These are phyloP conservation scores for Bryoglossum gracile DNA, from an alignment of 495 filamentous ascomycete genomes.

Conservation along the genomic window DNA sequence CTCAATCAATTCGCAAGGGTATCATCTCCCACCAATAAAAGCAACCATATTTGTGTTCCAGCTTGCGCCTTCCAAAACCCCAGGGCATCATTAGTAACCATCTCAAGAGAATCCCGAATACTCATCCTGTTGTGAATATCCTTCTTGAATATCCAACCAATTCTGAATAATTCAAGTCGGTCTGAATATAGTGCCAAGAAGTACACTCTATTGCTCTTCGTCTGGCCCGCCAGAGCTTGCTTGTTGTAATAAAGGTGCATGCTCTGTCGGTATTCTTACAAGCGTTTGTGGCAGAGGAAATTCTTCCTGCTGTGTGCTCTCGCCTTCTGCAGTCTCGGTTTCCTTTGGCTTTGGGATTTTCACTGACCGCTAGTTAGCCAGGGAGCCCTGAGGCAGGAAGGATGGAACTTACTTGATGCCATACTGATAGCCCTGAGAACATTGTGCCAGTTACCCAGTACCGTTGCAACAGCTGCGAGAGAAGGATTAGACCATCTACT, in stretches of 20 bases:
- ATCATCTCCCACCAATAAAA: too few relatives aligned
- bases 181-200: too few relatives aligned
- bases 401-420: constrained; percentile 70
- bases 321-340: constrained; percentile 32
- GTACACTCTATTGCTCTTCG: constrained; percentile 11
- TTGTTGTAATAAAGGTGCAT: constrained; percentile 50
- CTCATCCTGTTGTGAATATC: too few relatives aligned
- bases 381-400: not conserved
- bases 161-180: too few relatives aligned
- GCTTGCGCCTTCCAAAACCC: too few relatives aligned
- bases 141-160: too few relatives aligned
- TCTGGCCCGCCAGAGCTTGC: constrained; percentile 11
- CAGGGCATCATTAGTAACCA: too few relatives aligned
- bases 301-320: constrained; percentile 30
- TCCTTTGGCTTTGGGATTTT: constrained; percentile 56
- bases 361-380: constrained; percentile 29
- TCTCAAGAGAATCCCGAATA: too few relatives aligned
- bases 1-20: too few relatives aligned
- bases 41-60: too few relatives aligned
- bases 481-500: not conserved
- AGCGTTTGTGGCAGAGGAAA: constrained; percentile 66
- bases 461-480: constrained; percentile 72
- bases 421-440: constrained; percentile 90
- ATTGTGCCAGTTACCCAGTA: constrained; percentile 93
- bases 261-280: constrained; percentile 70